Conservation (phyloP, 1,139 yeast species). For the Lodderomyces beijingensis region DNA sequence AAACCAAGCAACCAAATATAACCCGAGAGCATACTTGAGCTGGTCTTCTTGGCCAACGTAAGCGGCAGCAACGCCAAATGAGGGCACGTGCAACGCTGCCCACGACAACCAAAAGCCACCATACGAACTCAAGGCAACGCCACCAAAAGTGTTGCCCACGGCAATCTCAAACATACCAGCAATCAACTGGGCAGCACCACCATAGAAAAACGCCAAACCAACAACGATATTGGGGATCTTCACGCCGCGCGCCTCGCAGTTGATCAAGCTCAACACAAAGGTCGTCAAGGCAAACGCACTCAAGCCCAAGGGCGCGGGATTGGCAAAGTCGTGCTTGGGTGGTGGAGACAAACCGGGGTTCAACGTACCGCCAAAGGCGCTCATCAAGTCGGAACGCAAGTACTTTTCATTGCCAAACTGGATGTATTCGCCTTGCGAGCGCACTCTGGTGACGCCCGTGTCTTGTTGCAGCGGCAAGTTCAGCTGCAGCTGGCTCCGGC, state of each 20-base stretch:
- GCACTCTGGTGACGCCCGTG: slow-evolving; percentile 22
- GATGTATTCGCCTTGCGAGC: slow-evolving; percentile 53
- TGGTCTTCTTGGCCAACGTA: slow-evolving; percentile 34
- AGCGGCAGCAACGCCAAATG: slow-evolving; percentile 68
- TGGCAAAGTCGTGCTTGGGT: slow-evolving; percentile 70
- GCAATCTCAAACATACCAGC: slow-evolving; percentile 81
- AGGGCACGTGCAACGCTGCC: slow-evolving; percentile 67
- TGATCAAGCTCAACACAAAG: slow-evolving; percentile 65
- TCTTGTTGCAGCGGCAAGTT: too few species aligned
- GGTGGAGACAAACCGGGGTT: slow-evolving; percentile 63
- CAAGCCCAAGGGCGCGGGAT: slow-evolving; percentile 86
- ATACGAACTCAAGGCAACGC: slow-evolving; percentile 72
- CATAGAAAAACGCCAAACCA: slow-evolving; percentile 80
- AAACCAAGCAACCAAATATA: slow-evolving; percentile 74
- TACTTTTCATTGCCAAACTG: slow-evolving; percentile 72
- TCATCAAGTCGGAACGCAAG: slow-evolving; percentile 52
- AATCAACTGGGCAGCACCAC: slow-evolving; percentile 70
- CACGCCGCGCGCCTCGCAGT: slow-evolving; percentile 34
- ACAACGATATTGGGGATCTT: slow-evolving; percentile 34
- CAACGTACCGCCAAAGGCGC: slow-evolving; percentile 74
- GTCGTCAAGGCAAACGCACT: slow-evolving; percentile 83
- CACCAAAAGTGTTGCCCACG: slow-evolving; percentile 86
- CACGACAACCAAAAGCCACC: slow-evolving; percentile 91
- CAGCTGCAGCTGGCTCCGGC: too few species aligned
- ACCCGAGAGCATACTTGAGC: slow-evolving; percentile 55